phyloP scores from a whole-genome alignment of 805 yeast genomes.

The Cyberlindnera euphorbiae region DNA sequence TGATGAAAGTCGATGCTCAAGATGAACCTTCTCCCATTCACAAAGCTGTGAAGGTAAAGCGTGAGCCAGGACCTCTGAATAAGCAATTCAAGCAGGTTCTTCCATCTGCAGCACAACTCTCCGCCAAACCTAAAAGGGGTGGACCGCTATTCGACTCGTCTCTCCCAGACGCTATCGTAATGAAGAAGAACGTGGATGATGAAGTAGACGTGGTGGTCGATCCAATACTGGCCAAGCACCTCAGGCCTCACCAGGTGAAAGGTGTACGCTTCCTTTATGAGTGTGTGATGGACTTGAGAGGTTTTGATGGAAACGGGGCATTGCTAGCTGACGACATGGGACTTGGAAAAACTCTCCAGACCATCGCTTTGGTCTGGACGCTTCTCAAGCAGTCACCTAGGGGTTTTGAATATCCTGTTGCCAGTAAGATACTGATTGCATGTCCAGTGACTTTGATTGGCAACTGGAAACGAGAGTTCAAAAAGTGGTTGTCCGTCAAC shows the following conservation, averaged over 20 bases:
- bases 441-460: conserved; percentile 88
- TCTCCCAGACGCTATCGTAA: conserved; percentile 34
- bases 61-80: conserved; percentile 13
- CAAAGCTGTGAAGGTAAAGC: conserved; percentile 2
- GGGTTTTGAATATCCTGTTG: conserved; percentile 31
- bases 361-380: conserved; percentile 83
- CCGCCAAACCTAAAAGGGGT: conserved; percentile 9
- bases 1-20: conserved; percentile 1
- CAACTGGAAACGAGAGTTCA: conserved; percentile 87
- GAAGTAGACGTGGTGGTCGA: conserved; percentile 53
- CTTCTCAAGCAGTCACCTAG: conserved; percentile 57
- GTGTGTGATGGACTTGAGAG: conserved; percentile 69
- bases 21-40: not conserved
- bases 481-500: conserved; percentile 68
- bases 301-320: conserved; percentile 57
- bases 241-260: conserved; percentile 84
- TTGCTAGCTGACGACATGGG: conserved; percentile 98
- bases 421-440: conserved; percentile 65
- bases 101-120: conserved; percentile 16
- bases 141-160: conserved; percentile 38
- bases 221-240: conserved; percentile 42
- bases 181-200: conserved; percentile 30
- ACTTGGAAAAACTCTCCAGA: conserved; percentile 81
- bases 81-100: conserved; percentile 25
- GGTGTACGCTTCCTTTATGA: conserved; percentile 81